A percentile compares a stretch with the other conserved stretches of the same genome.
These are phyloP conservation scores for Aspergillus melleus DNA, from an alignment of 2,329 filamentous ascomycete genomes.

Conservation along the genomic window DNA sequence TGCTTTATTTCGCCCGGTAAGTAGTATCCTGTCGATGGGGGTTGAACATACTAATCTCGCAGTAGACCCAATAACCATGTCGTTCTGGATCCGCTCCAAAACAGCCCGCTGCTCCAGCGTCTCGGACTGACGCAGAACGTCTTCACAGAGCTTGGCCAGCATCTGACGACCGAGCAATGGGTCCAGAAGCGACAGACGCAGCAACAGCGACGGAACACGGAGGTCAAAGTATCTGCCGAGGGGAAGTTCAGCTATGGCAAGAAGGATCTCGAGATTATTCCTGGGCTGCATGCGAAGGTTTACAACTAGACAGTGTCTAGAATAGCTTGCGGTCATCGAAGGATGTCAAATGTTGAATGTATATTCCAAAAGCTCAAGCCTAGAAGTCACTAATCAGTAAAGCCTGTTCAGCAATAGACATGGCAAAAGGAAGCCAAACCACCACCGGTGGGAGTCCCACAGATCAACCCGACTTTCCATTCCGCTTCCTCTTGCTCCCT, in stretches of 20 bases:
- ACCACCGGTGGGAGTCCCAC: too few relatives aligned
- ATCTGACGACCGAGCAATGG: conserved; percentile 44
- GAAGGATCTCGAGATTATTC: conserved; percentile 45
- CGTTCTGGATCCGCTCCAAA: conserved; percentile 37
- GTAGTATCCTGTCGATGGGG: background rate
- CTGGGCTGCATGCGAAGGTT: conserved; percentile 41
- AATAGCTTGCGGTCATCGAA: too few relatives aligned
- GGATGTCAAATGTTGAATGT: too few relatives aligned
- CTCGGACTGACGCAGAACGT: conserved; percentile 39
- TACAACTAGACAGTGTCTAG: conserved; percentile 31
- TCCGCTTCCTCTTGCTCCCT: background rate
- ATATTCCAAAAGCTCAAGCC: background rate
- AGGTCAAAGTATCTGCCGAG: conserved; percentile 35
- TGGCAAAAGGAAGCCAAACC: too few relatives aligned
- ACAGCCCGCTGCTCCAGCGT: conserved; percentile 39
- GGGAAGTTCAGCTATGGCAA: conserved; percentile 37
- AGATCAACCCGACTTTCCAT: conserved; percentile 6
- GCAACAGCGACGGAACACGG: conserved; percentile 40
- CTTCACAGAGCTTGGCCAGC: conserved; percentile 43
- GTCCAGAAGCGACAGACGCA: conserved; percentile 43
- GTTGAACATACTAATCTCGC: background rate
- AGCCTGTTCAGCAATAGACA: background rate
- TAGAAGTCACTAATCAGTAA: background rate
- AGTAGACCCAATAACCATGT: conserved; percentile 45
- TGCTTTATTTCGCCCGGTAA: conserved; percentile 50